A percentile compares a stretch with the other conserved stretches of the same genome.
Conservation (phyloP, 2,329 filamentous ascomycete genomes). For the Colletotrichum caudatum region DNA sequence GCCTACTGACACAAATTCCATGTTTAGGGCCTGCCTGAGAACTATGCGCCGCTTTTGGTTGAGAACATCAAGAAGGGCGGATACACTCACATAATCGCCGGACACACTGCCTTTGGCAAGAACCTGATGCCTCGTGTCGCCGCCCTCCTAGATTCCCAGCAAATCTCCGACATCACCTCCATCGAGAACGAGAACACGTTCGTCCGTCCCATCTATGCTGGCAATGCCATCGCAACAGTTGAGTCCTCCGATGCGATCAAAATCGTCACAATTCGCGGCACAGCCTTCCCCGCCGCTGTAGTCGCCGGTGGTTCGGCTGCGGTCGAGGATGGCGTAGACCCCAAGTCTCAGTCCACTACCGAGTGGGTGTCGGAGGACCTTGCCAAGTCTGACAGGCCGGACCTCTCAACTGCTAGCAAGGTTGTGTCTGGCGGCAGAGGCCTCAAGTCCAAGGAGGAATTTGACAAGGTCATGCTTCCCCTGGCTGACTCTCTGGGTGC, state of each 20-base stretch:
- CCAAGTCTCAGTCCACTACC: slow-evolving; percentile 77
- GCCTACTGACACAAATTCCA: background rate
- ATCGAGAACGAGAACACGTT: slow-evolving; percentile 95
- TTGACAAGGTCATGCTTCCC: slow-evolving; percentile 91
- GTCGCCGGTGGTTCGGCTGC: slow-evolving; percentile 78
- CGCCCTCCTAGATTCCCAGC: slow-evolving; percentile 90
- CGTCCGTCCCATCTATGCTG: slow-evolving; percentile 95
- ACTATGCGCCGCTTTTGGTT: slow-evolving; percentile 89
- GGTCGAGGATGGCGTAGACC: slow-evolving; percentile 85
- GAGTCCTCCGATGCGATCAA: slow-evolving; percentile 89
- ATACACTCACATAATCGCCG: slow-evolving; percentile 91
- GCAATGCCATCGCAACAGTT: slow-evolving; percentile 96
- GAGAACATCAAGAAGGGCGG: slow-evolving; percentile 98
- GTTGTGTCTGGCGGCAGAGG: slow-evolving; percentile 96
- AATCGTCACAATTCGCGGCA: slow-evolving; percentile 91
- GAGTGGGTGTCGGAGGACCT: slow-evolving; percentile 97
- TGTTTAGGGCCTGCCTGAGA: slow-evolving; percentile 85
- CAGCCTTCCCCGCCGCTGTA: slow-evolving; percentile 84
- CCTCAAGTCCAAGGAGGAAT: slow-evolving; percentile 97
- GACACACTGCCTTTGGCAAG: slow-evolving; percentile 97
- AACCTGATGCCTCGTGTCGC: slow-evolving; percentile 91
- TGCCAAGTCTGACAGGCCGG: slow-evolving; percentile 91
- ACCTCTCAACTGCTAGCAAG: slow-evolving; percentile 87
- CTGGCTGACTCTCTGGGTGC: slow-evolving; percentile 93
- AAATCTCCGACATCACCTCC: slow-evolving; percentile 89